Evolutionary conservation across 768 basidiomycete genomes (phyloP).

Genomic region (Agrocybe chaxingu): DNA sequence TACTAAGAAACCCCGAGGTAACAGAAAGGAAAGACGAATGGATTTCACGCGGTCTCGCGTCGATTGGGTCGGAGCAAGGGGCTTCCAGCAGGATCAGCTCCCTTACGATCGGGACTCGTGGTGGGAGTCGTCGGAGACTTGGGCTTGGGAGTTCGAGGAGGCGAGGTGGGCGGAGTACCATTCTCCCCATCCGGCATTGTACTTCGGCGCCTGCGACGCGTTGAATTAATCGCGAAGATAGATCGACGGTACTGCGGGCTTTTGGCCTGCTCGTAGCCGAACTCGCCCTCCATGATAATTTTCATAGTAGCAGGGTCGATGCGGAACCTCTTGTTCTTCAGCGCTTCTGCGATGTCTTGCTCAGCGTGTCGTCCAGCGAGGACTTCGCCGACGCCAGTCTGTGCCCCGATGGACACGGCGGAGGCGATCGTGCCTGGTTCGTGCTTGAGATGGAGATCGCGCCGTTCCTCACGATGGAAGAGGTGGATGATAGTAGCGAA

Average conservation of each 20-base stretch:
- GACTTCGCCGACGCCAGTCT: constrained; percentile 44
- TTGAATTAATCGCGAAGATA: no score
- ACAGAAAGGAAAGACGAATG: no score
- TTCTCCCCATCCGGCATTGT: no score
- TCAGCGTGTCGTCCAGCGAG: constrained; percentile 37
- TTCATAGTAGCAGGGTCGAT: constrained; percentile 47
- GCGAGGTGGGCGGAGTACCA: no score
- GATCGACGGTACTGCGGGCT: background rate
- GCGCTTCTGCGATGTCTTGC: constrained; percentile 36
- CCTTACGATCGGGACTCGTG: no score
- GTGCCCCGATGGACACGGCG: constrained; percentile 51
- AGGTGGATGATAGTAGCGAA: constrained; percentile 42
- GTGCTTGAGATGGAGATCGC: constrained; percentile 40
- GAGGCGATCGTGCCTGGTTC: constrained; percentile 55
- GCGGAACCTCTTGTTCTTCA: constrained; percentile 45
- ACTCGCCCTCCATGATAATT: constrained; percentile 53
- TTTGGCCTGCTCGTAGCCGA: constrained; percentile 38
- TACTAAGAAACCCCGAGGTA: no score
- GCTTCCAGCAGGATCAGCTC: no score
- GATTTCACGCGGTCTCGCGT: no score
- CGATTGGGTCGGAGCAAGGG: no score
- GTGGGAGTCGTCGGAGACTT: no score
- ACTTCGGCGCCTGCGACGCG: no score
- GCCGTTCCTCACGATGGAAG: constrained; percentile 42
- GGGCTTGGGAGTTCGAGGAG: no score